Percentiles rank a stretch among this genome's conserved stretches.
phyloP scores from a whole-genome alignment of 345 rosid genomes.

The Iberis pinnata region DNA sequence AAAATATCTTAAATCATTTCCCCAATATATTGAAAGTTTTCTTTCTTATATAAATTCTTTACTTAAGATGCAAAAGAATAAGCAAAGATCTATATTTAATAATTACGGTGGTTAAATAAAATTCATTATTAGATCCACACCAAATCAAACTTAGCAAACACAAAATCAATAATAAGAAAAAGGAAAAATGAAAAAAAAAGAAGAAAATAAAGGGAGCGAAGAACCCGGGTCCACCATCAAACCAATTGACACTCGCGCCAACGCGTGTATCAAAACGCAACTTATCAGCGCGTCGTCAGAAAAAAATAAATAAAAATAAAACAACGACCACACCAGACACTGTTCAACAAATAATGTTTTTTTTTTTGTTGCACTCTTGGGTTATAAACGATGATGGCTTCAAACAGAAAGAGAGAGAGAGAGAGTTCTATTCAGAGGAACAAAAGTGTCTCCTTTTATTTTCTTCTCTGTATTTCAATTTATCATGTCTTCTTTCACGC shows the following conservation, averaged over 20 bases:
- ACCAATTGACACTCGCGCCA: constrained; percentile 9
- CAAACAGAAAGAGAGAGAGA: constrained; percentile 9
- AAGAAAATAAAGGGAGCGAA: constrained; percentile 1
- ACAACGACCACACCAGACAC: constrained; percentile 19
- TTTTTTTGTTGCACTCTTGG: constrained; percentile 27
- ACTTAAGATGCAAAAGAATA: constrained; percentile 8
- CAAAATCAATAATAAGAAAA: constrained; percentile 12
- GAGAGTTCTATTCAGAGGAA: neutral
- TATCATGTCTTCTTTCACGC: constrained; percentile 32
- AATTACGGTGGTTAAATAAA: constrained; percentile 13
- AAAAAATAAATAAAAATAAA: constrained; percentile 6
- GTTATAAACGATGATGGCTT: constrained; percentile 23
- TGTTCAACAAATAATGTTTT: constrained; percentile 21
- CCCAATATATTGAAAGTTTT: no score
- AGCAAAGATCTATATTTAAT: neutral
- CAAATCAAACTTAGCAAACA: constrained; percentile 16
- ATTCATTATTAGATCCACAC: constrained; percentile 22
- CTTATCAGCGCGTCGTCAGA: constrained; percentile 17
- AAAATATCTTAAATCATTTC: no score
- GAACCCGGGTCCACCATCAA: constrained; percentile 1
- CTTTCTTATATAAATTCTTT: constrained; percentile 4
- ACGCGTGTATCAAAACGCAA: constrained; percentile 10
- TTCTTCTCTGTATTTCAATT: constrained; percentile 22
- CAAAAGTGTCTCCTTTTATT: constrained; percentile 19
- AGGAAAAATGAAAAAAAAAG: neutral